Evolutionary conservation across 257 asterid genomes (phyloP), one percentile per base, ranked within the genome.

Genomic region (Linderniella brevidens): DNA sequence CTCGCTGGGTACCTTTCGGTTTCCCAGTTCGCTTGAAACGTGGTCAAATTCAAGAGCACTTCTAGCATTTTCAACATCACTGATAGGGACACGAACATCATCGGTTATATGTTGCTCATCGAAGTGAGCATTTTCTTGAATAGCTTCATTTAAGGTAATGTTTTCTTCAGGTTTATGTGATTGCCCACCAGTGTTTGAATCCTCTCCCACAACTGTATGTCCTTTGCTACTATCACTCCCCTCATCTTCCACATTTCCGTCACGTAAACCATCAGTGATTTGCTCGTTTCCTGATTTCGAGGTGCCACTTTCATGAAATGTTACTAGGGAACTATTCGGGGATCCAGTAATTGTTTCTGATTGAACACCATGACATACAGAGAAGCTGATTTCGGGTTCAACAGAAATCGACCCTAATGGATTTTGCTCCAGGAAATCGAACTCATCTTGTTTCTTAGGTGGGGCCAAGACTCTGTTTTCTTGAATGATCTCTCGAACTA

Each of bases 381-480:
- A 39, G 13, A 58, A 53, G 49, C 60, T 35, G 20, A 35, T 39
- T 35, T 51, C 61, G 32, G 77, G 80, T 63, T 73, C 76, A 49
- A 71, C 40, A 8, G 86, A 60, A 37, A 71, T 58, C 17, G 76
- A 61, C 17, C 76, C 80, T 25, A 79, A 56, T 17, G 78, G 74
- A 56, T 61, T 59, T 38, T 68, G 72, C 58, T 73, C 68, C 54
- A 69, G 54, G 40, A 52, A 47, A 37, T 37, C 66, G 48, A 65
- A 52, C 41, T 68, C 78, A 19, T 59, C 64, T n/a, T 52, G 35
- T 13, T 59, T 59, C 41, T 57, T 76, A 53, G 78, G 69, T 46
- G 92, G 83, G 60, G 80, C 86, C 57, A 76, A 61, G 43, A 76
- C 78, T 64, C 68, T 70, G 60, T 79, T 79, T 50, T 79, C 92